Conservation (phyloP, 495 filamentous ascomycete species). For the Neurospora sp. region DNA sequence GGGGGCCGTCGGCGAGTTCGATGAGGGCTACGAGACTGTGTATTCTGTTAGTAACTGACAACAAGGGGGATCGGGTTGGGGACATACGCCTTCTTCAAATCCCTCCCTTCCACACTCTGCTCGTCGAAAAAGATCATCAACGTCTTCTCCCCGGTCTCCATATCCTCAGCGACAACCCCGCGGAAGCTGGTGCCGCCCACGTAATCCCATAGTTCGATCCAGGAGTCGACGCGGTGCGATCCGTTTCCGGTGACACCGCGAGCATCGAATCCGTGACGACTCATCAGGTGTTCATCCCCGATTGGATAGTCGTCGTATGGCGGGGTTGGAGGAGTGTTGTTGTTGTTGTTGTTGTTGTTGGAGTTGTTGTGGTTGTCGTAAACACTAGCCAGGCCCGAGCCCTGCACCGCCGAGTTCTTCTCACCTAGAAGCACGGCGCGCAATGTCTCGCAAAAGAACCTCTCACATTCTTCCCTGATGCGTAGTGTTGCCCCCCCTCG, state of each 20-base stretch:
- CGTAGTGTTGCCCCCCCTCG: conserved; percentile 85
- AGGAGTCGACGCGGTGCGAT: conserved; percentile 28
- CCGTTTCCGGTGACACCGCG: conserved; percentile 1
- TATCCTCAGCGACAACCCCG: conserved; percentile 61
- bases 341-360: neutral
- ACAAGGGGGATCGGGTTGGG: neutral
- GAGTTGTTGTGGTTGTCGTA: conserved; percentile 18
- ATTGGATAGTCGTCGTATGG: conserved; percentile 28
- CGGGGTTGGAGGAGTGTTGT: conserved; percentile 20
- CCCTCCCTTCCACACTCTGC: conserved; percentile 47
- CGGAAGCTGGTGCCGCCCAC: conserved; percentile 70
- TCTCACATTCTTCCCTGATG: conserved; percentile 99
- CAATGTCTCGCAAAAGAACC: conserved; percentile 96
- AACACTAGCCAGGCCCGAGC: conserved; percentile 68
- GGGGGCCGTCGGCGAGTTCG: conserved; percentile 65
- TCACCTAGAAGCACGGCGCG: conserved; percentile 90
- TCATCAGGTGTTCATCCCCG: conserved; percentile 10
- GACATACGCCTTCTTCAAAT: conserved; percentile 81
- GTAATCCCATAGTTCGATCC: conserved; percentile 86
- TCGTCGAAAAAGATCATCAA: conserved; percentile 84
- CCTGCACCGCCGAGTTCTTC: conserved; percentile 61
- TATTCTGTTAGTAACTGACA: conserved; percentile 1
- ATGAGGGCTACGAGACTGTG: conserved; percentile 78
- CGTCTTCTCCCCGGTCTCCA: conserved; percentile 46
- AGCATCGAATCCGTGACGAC: neutral